phyloP scores from a whole-genome alignment of 1,284 basidiomycete genomes.

The Termitomyces sp. region DNA sequence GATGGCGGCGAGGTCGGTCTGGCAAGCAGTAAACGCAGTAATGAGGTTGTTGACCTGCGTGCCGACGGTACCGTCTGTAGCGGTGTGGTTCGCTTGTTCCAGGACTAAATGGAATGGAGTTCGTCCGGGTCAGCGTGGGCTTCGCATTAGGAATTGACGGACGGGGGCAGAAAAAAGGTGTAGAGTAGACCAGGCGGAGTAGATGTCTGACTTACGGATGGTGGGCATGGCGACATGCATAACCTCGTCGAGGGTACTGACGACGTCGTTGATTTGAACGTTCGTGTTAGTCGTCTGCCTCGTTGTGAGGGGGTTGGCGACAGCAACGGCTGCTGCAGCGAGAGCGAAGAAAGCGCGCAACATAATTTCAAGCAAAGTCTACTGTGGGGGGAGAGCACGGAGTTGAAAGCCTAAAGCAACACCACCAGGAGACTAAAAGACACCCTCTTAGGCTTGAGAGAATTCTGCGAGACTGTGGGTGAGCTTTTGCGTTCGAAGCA shows the following conservation, averaged over 20 bases:
- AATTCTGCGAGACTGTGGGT: conserved; percentile 11
- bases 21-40: conserved; percentile 21
- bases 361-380: conserved; percentile 7
- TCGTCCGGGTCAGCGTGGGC: background rate
- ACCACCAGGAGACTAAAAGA: conserved; percentile 13
- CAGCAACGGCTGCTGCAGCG: conserved; percentile 18
- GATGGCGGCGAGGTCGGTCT: conserved; percentile 19
- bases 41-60: conserved; percentile 23
- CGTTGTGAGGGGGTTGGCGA: conserved; percentile 16
- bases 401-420: background rate
- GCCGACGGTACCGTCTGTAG: conserved; percentile 24
- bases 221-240: conserved; percentile 21
- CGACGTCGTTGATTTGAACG: conserved; percentile 19
- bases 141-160: background rate
- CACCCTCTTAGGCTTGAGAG: conserved; percentile 15
- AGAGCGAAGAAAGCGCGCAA: conserved; percentile 21
- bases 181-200: background rate
- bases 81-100: conserved; percentile 26
- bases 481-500: background rate
- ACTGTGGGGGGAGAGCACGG: background rate
- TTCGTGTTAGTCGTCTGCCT: conserved; percentile 29
- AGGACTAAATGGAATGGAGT: conserved; percentile 17
- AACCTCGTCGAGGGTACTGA: conserved; percentile 21
- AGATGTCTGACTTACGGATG: conserved; percentile 21
- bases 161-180: no score